Percentiles rank a stretch among this genome's conserved stretches.
Conservation (phyloP, 306 rosid species). For the Acacia acuminata region DNA sequence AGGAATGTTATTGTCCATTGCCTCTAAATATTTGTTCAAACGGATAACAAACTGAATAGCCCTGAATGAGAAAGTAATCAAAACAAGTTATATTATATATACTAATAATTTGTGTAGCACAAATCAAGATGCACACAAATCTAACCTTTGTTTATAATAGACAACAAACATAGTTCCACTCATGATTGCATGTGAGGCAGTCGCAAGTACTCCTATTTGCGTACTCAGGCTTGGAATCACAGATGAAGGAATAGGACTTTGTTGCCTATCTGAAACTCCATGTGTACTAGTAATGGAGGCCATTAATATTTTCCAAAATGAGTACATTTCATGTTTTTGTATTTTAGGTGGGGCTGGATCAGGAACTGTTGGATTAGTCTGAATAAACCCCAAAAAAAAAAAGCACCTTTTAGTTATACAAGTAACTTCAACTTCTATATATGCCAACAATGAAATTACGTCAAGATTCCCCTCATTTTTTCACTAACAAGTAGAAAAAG, state of each 20-base stretch:
- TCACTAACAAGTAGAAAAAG: not conserved
- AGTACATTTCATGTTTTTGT: not conserved
- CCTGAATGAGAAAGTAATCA: conserved; percentile 20
- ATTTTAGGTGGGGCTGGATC: conserved; percentile 40
- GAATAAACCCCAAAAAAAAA: not conserved
- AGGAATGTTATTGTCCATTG: too few relatives aligned
- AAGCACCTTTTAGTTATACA: not conserved
- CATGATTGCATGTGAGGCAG: conserved; percentile 73
- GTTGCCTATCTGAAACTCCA: not conserved
- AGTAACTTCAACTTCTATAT: not conserved
- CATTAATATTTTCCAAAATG: not conserved
- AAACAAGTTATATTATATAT: not conserved
- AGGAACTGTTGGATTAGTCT: conserved; percentile 49
- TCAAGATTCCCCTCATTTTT: too few relatives aligned
- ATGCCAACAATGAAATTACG: not conserved
- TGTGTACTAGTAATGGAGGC: not conserved
- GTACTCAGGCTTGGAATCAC: conserved; percentile 83
- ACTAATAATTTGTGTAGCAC: not conserved
- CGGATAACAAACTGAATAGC: too few relatives aligned
- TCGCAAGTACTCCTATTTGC: conserved; percentile 89
- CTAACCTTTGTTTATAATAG: conserved; percentile 80
- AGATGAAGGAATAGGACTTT: too few relatives aligned
- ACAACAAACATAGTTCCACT: conserved; percentile 63
- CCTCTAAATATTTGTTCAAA: too few relatives aligned
- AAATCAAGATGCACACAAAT: not conserved